Base-by-base conservation (phyloP, 352 stramenopile genomes). In the Phytophthora rubi region DNA sequence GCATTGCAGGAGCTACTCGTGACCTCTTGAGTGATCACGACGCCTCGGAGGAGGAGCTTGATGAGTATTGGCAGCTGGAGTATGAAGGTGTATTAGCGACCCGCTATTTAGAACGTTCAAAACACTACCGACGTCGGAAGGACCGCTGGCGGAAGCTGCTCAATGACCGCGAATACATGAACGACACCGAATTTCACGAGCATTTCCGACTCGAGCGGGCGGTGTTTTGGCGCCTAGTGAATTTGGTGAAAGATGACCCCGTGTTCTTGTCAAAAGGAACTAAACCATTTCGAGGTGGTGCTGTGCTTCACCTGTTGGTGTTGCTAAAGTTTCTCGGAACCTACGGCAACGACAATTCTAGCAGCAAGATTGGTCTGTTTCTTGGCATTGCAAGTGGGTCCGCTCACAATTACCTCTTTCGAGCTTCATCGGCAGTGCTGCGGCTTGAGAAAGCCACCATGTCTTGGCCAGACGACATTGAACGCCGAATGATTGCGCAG, bases 241-340 rank as follows among this genome's bases (percentile, higher is more conserved):
- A 32, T 8, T 32, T 63, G 16, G 62, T 62, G n/a, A 62, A 39
- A 21, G 42, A 53, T 15, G 59, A 76, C 30, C 23, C 53, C 0
- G 32, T 62, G 6, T 76, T 68, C 26, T 4, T 65, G 4, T 52
- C 62, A 9, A 42, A 10, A 2, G 54, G 42, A 1, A 64, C 5
- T 21, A 68, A 62, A 4, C 66, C 55, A 9, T 72, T 76, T 35
- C 56, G 70, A 21, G 74, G 70, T 26, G 55, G 63, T 2, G 56
- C 56, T 4, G 58, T 67, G 33, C 53, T 81, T 18, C 62, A 73
- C 37, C 13, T 78, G 0, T 15, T 79, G 45, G 53, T 65, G 12
- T 54, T 81, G 16, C 61, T 81, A 10, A 73, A 76, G 59, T 76
- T 59, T 52, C 55, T 79, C 0, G 74, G 70, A 4, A 71, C 49